Conservation (phyloP, 2,329 filamentous ascomycete species). For the Fusarium piperis region DNA sequence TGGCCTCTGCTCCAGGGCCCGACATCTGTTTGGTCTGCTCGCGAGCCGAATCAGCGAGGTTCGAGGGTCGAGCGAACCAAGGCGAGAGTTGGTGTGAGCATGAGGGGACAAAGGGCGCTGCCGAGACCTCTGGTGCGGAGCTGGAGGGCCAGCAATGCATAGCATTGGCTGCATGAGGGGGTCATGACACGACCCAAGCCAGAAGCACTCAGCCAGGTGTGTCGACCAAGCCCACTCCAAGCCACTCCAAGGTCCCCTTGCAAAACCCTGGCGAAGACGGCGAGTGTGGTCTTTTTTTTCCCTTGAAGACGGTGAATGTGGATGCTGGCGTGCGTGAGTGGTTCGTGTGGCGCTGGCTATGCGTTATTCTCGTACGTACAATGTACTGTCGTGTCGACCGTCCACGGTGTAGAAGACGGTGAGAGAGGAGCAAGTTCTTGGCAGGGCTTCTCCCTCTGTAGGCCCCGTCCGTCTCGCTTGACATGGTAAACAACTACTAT, state of each 20-base stretch:
- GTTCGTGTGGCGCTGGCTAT: conserved; percentile 21
- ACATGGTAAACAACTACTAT: not conserved
- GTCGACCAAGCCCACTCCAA: conserved; percentile 17
- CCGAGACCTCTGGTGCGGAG: conserved; percentile 36
- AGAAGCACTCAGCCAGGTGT: conserved; percentile 5
- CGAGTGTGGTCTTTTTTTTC: not conserved
- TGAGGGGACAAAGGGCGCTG: conserved; percentile 18
- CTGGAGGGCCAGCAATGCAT: conserved; percentile 12
- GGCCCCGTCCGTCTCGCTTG: not conserved
- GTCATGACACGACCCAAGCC: conserved; percentile 37
- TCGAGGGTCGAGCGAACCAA: conserved; percentile 12
- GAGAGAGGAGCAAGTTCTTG: not conserved
- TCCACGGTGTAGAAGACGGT: not conserved
- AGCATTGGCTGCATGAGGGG: conserved; percentile 25
- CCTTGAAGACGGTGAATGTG: conserved; percentile 15
- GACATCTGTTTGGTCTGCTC: conserved; percentile 21
- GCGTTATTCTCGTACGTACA: conserved; percentile 11
- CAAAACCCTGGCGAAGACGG: not conserved
- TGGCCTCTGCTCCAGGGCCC: conserved; percentile 22
- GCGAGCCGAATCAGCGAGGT: conserved; percentile 7
- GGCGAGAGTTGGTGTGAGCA: not conserved
- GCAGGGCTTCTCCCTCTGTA: not conserved
- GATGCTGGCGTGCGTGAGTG: conserved; percentile 14
- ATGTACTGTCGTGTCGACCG: not conserved
- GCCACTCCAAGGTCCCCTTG: conserved; percentile 19